Conservation (phyloP, 352 stramenopile species). For the Globisporangium cystogenes region DNA sequence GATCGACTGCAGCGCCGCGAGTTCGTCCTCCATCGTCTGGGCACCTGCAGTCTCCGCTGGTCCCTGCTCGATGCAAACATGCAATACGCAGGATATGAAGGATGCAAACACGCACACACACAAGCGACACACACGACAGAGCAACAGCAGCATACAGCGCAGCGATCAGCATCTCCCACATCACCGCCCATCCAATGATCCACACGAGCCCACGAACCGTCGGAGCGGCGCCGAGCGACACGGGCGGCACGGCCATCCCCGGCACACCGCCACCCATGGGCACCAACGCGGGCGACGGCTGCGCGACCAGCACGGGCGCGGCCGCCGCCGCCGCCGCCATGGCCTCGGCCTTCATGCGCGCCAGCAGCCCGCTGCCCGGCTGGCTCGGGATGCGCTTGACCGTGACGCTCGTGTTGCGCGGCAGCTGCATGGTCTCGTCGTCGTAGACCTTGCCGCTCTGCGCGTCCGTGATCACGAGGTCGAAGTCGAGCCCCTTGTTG, state of each 20-base stretch:
- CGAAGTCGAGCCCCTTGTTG: conserved; percentile 89
- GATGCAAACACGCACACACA: conserved; percentile 10
- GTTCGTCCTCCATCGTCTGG: conserved; percentile 81
- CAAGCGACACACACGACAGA: conserved; percentile 1
- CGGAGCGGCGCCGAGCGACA: conserved; percentile 12
- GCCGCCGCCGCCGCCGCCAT: conserved; percentile 46
- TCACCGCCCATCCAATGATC: too few relatives aligned
- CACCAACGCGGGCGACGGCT: conserved; percentile 31
- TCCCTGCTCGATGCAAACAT: conserved; percentile 8
- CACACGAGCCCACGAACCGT: conserved; percentile 10
- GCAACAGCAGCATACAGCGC: conserved; percentile 9
- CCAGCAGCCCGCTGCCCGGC: conserved; percentile 65
- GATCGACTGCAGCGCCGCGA: conserved; percentile 78
- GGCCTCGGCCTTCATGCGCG: conserved; percentile 83
- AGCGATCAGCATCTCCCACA: too few relatives aligned
- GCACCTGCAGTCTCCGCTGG: conserved; percentile 24
- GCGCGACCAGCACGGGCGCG: conserved; percentile 30
- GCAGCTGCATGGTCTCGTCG: conserved; percentile 86
- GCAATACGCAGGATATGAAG: conserved; percentile 1
- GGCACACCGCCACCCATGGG: conserved; percentile 14
- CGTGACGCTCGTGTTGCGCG: conserved; percentile 89
- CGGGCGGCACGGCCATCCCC: conserved; percentile 29
- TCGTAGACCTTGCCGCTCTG: conserved; percentile 91
- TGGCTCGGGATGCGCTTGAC: conserved; percentile 89
- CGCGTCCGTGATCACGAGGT: conserved; percentile 89